These are phyloP conservation scores for Serendipita sp. DNA, from an alignment of 768 basidiomycete genomes.

Conservation along the genomic window DNA sequence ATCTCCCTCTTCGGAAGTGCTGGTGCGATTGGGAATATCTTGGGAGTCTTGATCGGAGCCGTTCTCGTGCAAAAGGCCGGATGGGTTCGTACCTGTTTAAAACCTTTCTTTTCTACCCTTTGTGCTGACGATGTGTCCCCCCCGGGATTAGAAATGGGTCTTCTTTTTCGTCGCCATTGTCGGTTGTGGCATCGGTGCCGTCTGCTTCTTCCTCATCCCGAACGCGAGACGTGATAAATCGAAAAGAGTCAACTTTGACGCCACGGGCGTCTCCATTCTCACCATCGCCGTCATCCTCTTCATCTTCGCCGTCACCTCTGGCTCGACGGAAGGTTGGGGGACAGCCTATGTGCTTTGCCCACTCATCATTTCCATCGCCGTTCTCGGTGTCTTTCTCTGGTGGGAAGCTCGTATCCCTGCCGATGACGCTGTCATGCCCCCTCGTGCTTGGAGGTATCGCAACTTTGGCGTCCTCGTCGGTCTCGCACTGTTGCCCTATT, in stretches of 20 bases:
- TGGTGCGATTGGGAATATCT: conserved; percentile 31
- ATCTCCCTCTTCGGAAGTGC: conserved; percentile 31
- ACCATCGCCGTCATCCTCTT: conserved; percentile 20
- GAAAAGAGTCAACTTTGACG: conserved; percentile 1
- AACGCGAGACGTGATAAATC: background rate
- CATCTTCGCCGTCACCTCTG: conserved; percentile 25
- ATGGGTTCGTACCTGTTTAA: conserved; percentile 15
- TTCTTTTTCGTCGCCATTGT: conserved; percentile 33
- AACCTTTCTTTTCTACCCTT: too few species aligned
- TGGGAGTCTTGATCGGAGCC: conserved; percentile 30
- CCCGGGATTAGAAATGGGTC: conserved; percentile 27
- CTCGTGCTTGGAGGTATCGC: conserved; percentile 26
- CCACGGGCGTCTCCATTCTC: background rate
- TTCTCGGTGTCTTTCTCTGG: conserved; percentile 30
- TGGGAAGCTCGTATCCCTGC: conserved; percentile 30
- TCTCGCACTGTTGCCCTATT: conserved; percentile 24
- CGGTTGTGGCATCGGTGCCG: conserved; percentile 19
- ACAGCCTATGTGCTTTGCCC: conserved; percentile 29
- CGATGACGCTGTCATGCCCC: conserved; percentile 30
- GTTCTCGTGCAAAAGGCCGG: conserved; percentile 24
- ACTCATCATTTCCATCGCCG: conserved; percentile 28
- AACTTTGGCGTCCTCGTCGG: conserved; percentile 27
- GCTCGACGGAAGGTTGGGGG: conserved; percentile 34
- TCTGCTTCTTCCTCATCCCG: conserved; percentile 24
- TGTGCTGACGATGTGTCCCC: too few species aligned